Percentiles rank a stretch among this genome's conserved stretches.
These are phyloP conservation scores for Fonsecaea erecta DNA, from an alignment of 2,329 filamentous ascomycete genomes.

Conservation along the genomic window DNA sequence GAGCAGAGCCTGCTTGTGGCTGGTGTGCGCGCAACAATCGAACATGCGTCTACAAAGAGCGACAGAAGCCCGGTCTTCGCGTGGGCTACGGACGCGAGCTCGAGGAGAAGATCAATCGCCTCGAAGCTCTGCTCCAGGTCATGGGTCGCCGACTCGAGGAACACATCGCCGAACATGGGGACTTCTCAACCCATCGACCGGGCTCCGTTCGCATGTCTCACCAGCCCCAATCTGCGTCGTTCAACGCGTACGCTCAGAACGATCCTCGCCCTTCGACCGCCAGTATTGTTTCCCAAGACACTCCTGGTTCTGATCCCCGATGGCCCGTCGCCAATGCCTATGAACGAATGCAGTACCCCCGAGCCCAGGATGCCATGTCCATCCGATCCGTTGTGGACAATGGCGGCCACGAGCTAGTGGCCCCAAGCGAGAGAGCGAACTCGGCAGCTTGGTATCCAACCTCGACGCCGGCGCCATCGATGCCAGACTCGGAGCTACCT, in stretches of 20 bases:
- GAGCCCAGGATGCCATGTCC: constrained; percentile 34
- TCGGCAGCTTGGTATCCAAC: constrained; percentile 28
- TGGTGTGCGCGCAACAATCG: constrained; percentile 73
- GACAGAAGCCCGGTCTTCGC: constrained; percentile 70
- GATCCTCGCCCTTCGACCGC: constrained; percentile 30
- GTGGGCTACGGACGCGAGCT: constrained; percentile 68
- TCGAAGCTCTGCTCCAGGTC: constrained; percentile 48
- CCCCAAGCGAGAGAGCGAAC: constrained; percentile 29
- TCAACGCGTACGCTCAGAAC: constrained; percentile 23
- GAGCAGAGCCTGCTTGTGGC: constrained; percentile 65
- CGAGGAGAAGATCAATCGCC: constrained; percentile 60
- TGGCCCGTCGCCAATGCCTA: constrained; percentile 30
- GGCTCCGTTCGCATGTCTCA: constrained; percentile 21
- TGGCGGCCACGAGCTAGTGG: constrained; percentile 25
- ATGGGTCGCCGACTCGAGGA: constrained; percentile 37
- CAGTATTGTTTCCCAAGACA: constrained; percentile 31
- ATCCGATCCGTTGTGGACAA: constrained; percentile 32
- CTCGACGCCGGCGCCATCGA: constrained; percentile 25
- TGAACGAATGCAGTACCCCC: constrained; percentile 34
- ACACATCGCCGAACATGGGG: constrained; percentile 35
- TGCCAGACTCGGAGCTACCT: constrained; percentile 55
- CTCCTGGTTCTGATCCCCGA: constrained; percentile 28
- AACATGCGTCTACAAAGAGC: constrained; percentile 69
- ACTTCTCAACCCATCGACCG: constrained; percentile 20
- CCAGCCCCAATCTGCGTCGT: constrained; percentile 18